Evolutionary conservation across 139 green algal genomes (phyloP).

Genomic region (Dunaliella primolecta): DNA sequence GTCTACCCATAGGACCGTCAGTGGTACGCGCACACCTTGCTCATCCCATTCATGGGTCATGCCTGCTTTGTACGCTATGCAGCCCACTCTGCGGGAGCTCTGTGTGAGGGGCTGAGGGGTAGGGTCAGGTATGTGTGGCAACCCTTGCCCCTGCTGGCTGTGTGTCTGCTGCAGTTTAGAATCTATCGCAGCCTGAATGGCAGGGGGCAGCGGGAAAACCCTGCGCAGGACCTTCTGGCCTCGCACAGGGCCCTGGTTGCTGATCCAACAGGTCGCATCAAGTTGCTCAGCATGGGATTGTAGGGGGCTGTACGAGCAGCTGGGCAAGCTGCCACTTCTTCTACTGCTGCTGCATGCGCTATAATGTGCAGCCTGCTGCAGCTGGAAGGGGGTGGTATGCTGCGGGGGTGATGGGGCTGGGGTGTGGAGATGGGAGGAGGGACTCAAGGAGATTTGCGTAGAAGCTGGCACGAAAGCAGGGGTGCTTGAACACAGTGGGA

Average conservation of each 20-base stretch:
- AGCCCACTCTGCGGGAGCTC: constrained; percentile 61
- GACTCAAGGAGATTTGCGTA: no score
- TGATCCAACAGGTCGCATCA: not conserved
- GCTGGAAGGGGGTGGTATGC: no score
- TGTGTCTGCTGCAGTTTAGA: not conserved
- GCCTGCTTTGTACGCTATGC: constrained; percentile 90
- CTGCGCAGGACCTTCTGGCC: not conserved
- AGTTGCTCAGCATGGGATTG: not conserved
- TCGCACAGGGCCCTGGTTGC: not conserved
- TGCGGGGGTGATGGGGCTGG: not conserved
- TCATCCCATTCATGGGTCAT: constrained; percentile 97
- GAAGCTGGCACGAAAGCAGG: no score
- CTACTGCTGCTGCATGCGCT: not conserved
- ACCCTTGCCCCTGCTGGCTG: not conserved
- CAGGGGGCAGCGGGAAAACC: constrained; percentile 3
- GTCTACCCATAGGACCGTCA: constrained; percentile 97
- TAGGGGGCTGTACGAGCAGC: not conserved
- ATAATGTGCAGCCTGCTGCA: not conserved
- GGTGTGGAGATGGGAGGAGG: no score
- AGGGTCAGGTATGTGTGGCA: constrained; percentile 20
- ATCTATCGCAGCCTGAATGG: not conserved
- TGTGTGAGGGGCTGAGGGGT: constrained; percentile 27
- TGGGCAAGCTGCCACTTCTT: not conserved
- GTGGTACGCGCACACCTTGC: constrained; percentile 74
- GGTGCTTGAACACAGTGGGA: no score